phyloP scores from a whole-genome alignment of 768 basidiomycete species.

The Tricholoma saponaceum region DNA sequence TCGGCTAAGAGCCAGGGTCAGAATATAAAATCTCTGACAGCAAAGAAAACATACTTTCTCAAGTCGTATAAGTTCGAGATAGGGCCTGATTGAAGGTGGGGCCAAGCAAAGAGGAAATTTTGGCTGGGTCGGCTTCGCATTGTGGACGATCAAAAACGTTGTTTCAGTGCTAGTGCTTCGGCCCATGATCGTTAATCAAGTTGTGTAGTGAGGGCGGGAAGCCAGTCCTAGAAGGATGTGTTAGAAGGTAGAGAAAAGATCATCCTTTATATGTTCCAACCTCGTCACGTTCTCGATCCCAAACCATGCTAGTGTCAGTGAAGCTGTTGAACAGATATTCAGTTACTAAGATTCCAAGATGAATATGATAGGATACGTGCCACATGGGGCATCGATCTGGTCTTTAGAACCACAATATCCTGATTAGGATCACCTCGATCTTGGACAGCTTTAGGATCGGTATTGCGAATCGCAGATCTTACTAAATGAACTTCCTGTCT shows the following conservation, averaged over 20 bases:
- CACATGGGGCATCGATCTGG: background rate
- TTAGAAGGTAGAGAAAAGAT: background rate
- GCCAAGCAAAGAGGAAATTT: conserved; percentile 32
- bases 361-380: conserved; percentile 7
- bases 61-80: conserved; percentile 46
- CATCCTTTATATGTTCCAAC: conserved; percentile 11
- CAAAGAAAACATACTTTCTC: conserved; percentile 35
- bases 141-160: conserved; percentile 21
- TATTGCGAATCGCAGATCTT: background rate
- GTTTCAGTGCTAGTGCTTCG: conserved; percentile 14
- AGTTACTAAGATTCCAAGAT: background rate
- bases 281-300: background rate
- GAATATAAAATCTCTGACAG: background rate
- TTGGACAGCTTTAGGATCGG: background rate
- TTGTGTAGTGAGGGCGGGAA: background rate
- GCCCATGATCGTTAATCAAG: conserved; percentile 15
- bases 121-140: conserved; percentile 6
- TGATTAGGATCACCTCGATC: background rate
- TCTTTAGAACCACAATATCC: too few species aligned
- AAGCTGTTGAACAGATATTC: background rate
- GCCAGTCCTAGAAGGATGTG: background rate
- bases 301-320: background rate
- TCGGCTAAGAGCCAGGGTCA: conserved; percentile 30
- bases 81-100: conserved; percentile 29
- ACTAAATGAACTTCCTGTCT: background rate